Conservation (phyloP, 768 basidiomycete genomes). For the Boletus vinaceobasis region DNA sequence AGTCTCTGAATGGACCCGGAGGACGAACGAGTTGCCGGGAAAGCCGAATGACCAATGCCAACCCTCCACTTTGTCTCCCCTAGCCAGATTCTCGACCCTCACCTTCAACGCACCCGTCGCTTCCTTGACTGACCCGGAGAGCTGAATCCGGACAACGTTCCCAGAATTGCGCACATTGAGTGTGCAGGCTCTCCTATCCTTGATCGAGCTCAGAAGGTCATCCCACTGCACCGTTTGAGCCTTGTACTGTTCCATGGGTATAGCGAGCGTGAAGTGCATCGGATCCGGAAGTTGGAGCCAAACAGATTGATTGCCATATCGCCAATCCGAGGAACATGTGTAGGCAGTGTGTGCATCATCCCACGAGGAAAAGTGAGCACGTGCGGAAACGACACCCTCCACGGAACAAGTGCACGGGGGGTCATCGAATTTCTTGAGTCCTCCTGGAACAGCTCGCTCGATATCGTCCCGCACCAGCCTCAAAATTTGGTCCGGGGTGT, state of each 20-base stretch:
- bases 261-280: constrained; percentile 47
- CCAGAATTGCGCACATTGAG: constrained; percentile 29
- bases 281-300: constrained; percentile 46
- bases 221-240: constrained; percentile 53
- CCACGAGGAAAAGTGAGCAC: constrained; percentile 47
- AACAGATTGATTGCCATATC: constrained; percentile 33
- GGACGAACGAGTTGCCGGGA: constrained; percentile 32
- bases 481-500: constrained; percentile 19
- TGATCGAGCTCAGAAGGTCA: constrained; percentile 34
- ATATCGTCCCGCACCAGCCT: constrained; percentile 26
- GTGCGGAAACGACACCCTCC: constrained; percentile 36
- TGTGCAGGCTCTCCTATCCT: constrained; percentile 36
- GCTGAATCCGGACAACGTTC: constrained; percentile 36
- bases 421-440: constrained; percentile 27
- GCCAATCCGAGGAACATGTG: constrained; percentile 33
- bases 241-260: constrained; percentile 46
- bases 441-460: constrained; percentile 11
- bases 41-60: constrained; percentile 48
- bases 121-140: constrained; percentile 52
- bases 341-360: constrained; percentile 44
- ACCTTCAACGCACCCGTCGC: constrained; percentile 57
- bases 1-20: constrained; percentile 32
- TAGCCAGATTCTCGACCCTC: constrained; percentile 51
- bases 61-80: constrained; percentile 46
- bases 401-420: constrained; percentile 13